A percentile compares a stretch with the other conserved stretches of the same genome.
phyloP scores from a whole-genome alignment of 148 eudicot species.

The Chenopodium quinoa region DNA sequence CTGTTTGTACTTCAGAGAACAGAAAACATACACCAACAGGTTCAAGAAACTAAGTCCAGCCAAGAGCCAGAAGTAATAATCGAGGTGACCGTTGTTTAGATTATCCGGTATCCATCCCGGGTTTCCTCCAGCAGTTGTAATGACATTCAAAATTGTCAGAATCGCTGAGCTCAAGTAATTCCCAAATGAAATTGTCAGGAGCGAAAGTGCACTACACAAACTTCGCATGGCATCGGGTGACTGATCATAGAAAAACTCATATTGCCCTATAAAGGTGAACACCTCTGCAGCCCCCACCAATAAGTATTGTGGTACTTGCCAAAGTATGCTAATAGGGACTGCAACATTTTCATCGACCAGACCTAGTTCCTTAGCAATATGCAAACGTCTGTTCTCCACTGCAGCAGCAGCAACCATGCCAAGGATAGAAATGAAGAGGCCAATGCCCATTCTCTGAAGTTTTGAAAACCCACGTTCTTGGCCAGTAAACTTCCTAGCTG shows the following conservation, averaged over 20 bases:
- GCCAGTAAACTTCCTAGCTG: conserved; percentile 55
- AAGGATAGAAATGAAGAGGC: conserved; percentile 49
- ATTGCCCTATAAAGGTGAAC: conserved; percentile 47
- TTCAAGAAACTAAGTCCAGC: background rate
- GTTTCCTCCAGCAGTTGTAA: background rate
- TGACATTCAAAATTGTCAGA: background rate
- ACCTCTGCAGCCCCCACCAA: conserved; percentile 54
- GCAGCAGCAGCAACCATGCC: conserved; percentile 48
- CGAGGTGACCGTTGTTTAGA: background rate
- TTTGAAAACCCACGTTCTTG: conserved; percentile 47
- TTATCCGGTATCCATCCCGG: background rate
- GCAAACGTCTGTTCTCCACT: conserved; percentile 44
- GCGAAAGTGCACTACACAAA: conserved; percentile 15
- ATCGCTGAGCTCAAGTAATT: background rate
- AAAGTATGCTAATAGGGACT: conserved; percentile 46
- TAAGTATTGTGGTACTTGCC: conserved; percentile 59
- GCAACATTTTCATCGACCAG: conserved; percentile 35
- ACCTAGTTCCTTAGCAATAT: conserved; percentile 35
- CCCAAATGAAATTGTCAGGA: background rate
- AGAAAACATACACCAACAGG: background rate
- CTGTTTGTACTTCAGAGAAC: background rate
- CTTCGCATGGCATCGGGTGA: conserved; percentile 68
- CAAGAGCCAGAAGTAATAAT: background rate
- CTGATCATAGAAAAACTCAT: conserved; percentile 60
- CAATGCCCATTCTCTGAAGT: conserved; percentile 59